phyloP scores from a whole-genome alignment of 2,329 filamentous ascomycete species.

The Aspergillus neotritici region DNA sequence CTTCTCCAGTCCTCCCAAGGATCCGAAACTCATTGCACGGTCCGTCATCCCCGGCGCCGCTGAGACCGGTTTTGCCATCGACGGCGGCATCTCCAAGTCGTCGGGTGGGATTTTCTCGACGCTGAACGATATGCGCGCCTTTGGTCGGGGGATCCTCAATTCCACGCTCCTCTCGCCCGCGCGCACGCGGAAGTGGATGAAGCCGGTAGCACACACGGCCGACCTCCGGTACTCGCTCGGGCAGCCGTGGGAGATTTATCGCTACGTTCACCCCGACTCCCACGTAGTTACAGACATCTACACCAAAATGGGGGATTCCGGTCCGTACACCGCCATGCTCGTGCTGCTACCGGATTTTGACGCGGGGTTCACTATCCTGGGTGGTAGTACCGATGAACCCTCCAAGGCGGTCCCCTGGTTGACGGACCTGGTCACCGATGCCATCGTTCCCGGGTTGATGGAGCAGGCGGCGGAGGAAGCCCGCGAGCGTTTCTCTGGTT shows the following conservation, averaged over 20 bases:
- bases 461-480: constrained; percentile 27
- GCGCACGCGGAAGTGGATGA: constrained; percentile 38
- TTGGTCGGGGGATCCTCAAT: constrained; percentile 30
- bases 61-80: not conserved
- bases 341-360: constrained; percentile 42
- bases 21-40: constrained; percentile 6
- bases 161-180: constrained; percentile 32
- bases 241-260: constrained; percentile 40
- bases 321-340: constrained; percentile 35
- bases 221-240: constrained; percentile 37
- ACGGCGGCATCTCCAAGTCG: constrained; percentile 10
- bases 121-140: constrained; percentile 33
- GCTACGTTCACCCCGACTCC: constrained; percentile 22
- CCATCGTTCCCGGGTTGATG: constrained; percentile 28
- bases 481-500: constrained; percentile 20
- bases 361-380: constrained; percentile 38
- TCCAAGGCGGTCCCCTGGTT: constrained; percentile 11
- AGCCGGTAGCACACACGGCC: constrained; percentile 36
- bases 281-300: constrained; percentile 30
- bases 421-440: constrained; percentile 23
- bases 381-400: constrained; percentile 24
- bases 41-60: constrained; percentile 14
- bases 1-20: constrained; percentile 28
- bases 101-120: constrained; percentile 26
- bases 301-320: constrained; percentile 40